A percentile compares a stretch with the other conserved stretches of the same genome.
Evolutionary conservation across 345 rosid species (phyloP).

Genomic region (Camelina laxa): DNA sequence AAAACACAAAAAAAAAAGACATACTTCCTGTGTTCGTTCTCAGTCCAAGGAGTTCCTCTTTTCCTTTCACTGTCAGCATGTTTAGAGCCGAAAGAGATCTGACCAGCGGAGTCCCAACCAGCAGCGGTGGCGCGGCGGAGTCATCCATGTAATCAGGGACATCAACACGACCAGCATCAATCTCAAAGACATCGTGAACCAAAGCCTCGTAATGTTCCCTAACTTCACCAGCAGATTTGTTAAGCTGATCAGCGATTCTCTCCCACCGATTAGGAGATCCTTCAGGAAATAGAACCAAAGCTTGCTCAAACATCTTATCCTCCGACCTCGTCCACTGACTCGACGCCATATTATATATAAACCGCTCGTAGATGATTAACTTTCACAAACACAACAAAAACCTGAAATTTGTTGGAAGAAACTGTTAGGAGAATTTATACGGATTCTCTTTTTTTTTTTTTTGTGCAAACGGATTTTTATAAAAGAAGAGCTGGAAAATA

Average conservation of each 20-base stretch:
- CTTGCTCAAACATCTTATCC: constrained; percentile 75
- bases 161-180: constrained; percentile 71
- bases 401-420: constrained; percentile 35
- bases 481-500: constrained; percentile 24
- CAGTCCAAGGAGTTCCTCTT: constrained; percentile 72
- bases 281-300: constrained; percentile 63
- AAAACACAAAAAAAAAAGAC: background rate
- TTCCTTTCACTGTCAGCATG: constrained; percentile 58
- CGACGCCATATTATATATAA: constrained; percentile 29
- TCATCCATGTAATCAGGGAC: constrained; percentile 65
- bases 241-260: constrained; percentile 55
- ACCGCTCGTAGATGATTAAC: background rate
- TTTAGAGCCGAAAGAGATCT: constrained; percentile 51
- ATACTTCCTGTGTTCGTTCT: constrained; percentile 48
- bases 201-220: constrained; percentile 61
- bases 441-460: constrained; percentile 28
- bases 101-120: constrained; percentile 46
- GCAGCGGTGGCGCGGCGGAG: constrained; percentile 12
- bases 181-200: constrained; percentile 63
- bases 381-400: background rate
- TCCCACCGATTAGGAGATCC: constrained; percentile 68
- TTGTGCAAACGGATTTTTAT: background rate
- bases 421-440: constrained; percentile 31
- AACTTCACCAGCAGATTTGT: constrained; percentile 56
- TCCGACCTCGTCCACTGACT: constrained; percentile 63